Conservation (phyloP, 2,329 filamentous ascomycete species). For the Didymella arachidicola region DNA sequence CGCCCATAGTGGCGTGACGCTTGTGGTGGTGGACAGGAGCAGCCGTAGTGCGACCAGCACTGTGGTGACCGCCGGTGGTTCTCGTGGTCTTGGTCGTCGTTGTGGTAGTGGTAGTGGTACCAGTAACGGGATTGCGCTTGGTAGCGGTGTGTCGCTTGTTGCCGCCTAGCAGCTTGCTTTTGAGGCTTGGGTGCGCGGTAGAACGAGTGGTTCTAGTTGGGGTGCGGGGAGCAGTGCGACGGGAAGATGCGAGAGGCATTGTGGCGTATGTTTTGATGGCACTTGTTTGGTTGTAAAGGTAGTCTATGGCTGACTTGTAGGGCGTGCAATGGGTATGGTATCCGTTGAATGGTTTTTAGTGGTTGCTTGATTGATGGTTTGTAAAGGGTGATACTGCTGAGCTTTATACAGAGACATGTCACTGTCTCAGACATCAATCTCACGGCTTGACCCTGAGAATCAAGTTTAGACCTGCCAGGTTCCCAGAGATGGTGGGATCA, state of each 20-base stretch:
- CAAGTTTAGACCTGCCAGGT: slow-evolving; percentile 26
- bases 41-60: slow-evolving; percentile 33
- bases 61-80: slow-evolving; percentile 49
- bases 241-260: slow-evolving; percentile 43
- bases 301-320: slow-evolving; percentile 1
- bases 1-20: slow-evolving; percentile 72
- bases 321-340: background rate
- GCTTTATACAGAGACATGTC: slow-evolving; percentile 20
- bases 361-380: background rate
- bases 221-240: slow-evolving; percentile 40
- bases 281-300: slow-evolving; percentile 9
- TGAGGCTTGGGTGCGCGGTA: slow-evolving; percentile 58
- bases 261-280: slow-evolving; percentile 19
- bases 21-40: slow-evolving; percentile 65
- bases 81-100: slow-evolving; percentile 55
- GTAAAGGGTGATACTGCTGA: background rate
- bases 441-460: slow-evolving; percentile 22
- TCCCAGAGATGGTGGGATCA: slow-evolving; percentile 15
- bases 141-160: slow-evolving; percentile 47
- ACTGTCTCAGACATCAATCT: slow-evolving; percentile 4
- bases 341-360: slow-evolving; percentile 8
- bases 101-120: slow-evolving; percentile 47
- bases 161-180: slow-evolving; percentile 61
- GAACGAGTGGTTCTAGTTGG: slow-evolving; percentile 45
- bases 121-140: slow-evolving; percentile 47